Percentiles rank a stretch among this genome's conserved stretches.
phyloP scores from a whole-genome alignment of 1,284 basidiomycete species.

The Moniliophthora roreri region DNA sequence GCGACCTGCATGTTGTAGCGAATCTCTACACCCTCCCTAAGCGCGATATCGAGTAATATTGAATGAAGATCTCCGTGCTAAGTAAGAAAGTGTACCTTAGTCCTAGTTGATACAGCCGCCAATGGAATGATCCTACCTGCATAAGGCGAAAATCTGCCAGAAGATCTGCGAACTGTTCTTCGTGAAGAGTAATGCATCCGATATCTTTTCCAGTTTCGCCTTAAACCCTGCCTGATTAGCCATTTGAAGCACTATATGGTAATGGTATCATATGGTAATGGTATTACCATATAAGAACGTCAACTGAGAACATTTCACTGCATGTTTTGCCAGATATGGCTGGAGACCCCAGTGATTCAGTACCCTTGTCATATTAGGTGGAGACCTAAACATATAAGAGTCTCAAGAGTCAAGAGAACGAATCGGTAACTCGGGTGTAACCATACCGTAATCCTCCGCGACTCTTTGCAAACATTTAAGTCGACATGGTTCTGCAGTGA shows the following conservation, averaged over 20 bases:
- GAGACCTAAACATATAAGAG: slow-evolving; percentile 24
- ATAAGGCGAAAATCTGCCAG: slow-evolving; percentile 36
- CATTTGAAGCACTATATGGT: slow-evolving; percentile 8
- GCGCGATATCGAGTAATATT: slow-evolving; percentile 48
- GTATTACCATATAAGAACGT: slow-evolving; percentile 18
- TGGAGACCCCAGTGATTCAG: slow-evolving; percentile 44
- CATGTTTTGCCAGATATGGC: slow-evolving; percentile 28
- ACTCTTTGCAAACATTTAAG: slow-evolving; percentile 24
- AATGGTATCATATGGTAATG: not conserved
- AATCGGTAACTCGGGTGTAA: no score
- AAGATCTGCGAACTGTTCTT: slow-evolving; percentile 35
- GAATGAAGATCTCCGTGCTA: slow-evolving; percentile 61
- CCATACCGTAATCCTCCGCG: slow-evolving; percentile 31
- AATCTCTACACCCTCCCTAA: slow-evolving; percentile 45
- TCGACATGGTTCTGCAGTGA: not conserved
- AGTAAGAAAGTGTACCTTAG: slow-evolving; percentile 19
- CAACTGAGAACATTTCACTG: slow-evolving; percentile 31
- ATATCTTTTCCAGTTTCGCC: slow-evolving; percentile 35
- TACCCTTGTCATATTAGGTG: slow-evolving; percentile 46
- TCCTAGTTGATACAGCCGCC: slow-evolving; percentile 24
- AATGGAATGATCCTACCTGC: no score
- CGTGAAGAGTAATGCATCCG: slow-evolving; percentile 33
- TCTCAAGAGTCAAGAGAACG: no score
- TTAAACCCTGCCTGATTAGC: slow-evolving; percentile 11
- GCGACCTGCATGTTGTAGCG: slow-evolving; percentile 45